Base-by-base conservation (phyloP, 768 basidiomycete genomes). In the Mycena vitilis region DNA sequence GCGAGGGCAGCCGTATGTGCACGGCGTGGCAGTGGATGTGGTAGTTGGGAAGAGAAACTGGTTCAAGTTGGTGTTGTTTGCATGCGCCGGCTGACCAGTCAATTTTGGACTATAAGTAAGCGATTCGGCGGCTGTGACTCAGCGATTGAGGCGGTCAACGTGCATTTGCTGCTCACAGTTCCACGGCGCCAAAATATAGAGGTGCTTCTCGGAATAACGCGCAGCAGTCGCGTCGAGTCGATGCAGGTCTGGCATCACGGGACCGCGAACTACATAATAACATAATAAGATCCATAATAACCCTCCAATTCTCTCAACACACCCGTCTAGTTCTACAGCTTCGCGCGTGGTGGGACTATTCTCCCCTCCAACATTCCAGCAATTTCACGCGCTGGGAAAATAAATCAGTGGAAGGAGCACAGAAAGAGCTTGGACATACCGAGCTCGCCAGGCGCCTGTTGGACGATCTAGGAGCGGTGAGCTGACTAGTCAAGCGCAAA, bases 381-480 rank as follows among this genome's bases (percentile, higher is more conserved):
- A 37, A 54, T 54, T 38, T 54, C 53, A n/a, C 53, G 53, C 36
- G 53, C 53, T 37, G 20, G 36, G 1, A 22, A 36, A 52, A 30
- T 15, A 45, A 45, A 2, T 45, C 40, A 45, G 44, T 18, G 20
- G 15, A 45, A 7, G 15, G 44, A 13, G 44, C 44, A 45, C 44
- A 45, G 18, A 20, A 18, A 11, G 11, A 37, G 15, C 2, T 25
- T 53, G 51, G 6, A 60, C 52, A 57, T 66, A 78, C 80, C 79
- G 23, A 81, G 67, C 60, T 74, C 73, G 52, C 69, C 68, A 25
- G 85, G 85, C 44, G 75, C 76, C 69, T 86, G 83, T 61, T 84
- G 84, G 12, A 81, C 75, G 69, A 85, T 82, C 82, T 85, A 13
- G 22, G 34, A 36, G 30, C 4, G 37, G 42, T 25, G n/a, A 52